These are phyloP conservation scores for Yarrowia osloensis DNA, from an alignment of 805 yeast species.

Conservation along the genomic window DNA sequence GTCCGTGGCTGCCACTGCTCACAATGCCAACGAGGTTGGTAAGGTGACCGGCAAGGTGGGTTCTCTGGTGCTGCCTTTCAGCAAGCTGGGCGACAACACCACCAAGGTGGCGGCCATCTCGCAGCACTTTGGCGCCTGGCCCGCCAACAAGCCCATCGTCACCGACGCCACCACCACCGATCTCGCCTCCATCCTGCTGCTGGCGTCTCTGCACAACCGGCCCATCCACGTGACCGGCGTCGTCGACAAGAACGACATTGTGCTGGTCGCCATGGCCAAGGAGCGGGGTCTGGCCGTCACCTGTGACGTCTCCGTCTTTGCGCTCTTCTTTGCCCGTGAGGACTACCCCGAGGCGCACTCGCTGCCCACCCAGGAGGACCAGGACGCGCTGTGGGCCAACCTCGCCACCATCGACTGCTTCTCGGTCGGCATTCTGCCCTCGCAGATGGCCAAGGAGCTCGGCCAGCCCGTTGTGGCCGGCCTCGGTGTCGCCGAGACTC, in stretches of 20 bases:
- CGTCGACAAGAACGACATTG: slow-evolving; percentile 75
- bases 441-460: slow-evolving; percentile 64
- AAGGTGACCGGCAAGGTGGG: slow-evolving; percentile 69
- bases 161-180: slow-evolving; percentile 92
- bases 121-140: slow-evolving; percentile 82
- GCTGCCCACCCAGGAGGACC: slow-evolving; percentile 81
- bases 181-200: slow-evolving; percentile 84
- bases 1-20: slow-evolving; percentile 77
- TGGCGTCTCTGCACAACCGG: slow-evolving; percentile 84
- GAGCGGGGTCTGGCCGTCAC: slow-evolving; percentile 80
- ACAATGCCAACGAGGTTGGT: slow-evolving; percentile 62
- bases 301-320: slow-evolving; percentile 81
- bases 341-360: slow-evolving; percentile 68
- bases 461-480: slow-evolving; percentile 67
- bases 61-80: slow-evolving; percentile 78
- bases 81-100: slow-evolving; percentile 57
- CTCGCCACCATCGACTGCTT: slow-evolving; percentile 77
- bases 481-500: slow-evolving; percentile 73
- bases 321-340: slow-evolving; percentile 69
- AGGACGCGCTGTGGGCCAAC: slow-evolving; percentile 76
- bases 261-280: slow-evolving; percentile 81
- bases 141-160: slow-evolving; percentile 75
- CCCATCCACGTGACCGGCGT: slow-evolving; percentile 88
- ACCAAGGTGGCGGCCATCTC: slow-evolving; percentile 77
- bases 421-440: slow-evolving; percentile 80